A percentile compares a stretch with the other conserved stretches of the same genome.
phyloP scores from a whole-genome alignment of 2,329 filamentous ascomycete species.

The Colletotrichum filicis region DNA sequence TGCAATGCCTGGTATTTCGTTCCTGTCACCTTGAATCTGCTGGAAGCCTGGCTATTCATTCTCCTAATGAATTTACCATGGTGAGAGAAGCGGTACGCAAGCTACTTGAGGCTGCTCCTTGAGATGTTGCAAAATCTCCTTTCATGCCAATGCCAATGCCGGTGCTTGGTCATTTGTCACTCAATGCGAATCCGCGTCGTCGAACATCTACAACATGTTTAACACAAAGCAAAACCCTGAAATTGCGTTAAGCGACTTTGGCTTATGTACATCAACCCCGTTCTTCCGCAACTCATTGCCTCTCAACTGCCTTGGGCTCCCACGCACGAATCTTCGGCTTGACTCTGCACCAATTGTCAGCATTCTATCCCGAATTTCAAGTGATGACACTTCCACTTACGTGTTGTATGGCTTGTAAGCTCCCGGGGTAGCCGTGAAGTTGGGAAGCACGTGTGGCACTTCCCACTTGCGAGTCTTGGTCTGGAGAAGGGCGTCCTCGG shows the following conservation, averaged over 20 bases:
- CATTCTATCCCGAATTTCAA: not conserved
- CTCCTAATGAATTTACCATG: not conserved
- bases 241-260: conserved; percentile 30
- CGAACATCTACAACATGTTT: not conserved
- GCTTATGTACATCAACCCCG: conserved; percentile 28
- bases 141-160: too few species aligned
- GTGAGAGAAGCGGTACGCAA: not conserved
- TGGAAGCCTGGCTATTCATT: not conserved
- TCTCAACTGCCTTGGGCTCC: conserved; percentile 53
- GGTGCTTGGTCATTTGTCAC: not conserved
- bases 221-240: conserved; percentile 22
- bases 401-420: conserved; percentile 96
- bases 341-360: conserved; percentile 47
- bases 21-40: not conserved
- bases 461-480: conserved; percentile 80
- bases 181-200: not conserved
- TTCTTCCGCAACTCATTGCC: conserved; percentile 34
- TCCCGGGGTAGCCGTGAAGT: conserved; percentile 78
- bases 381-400: conserved; percentile 64
- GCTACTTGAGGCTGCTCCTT: not conserved
- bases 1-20: not conserved
- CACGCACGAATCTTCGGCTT: conserved; percentile 66
- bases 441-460: conserved; percentile 75
- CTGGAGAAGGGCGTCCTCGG: conserved; percentile 77
- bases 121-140: not conserved